phyloP scores from a whole-genome alignment of 108 stramenopile genomes.

The Fragilariopsis cylindrus region DNA sequence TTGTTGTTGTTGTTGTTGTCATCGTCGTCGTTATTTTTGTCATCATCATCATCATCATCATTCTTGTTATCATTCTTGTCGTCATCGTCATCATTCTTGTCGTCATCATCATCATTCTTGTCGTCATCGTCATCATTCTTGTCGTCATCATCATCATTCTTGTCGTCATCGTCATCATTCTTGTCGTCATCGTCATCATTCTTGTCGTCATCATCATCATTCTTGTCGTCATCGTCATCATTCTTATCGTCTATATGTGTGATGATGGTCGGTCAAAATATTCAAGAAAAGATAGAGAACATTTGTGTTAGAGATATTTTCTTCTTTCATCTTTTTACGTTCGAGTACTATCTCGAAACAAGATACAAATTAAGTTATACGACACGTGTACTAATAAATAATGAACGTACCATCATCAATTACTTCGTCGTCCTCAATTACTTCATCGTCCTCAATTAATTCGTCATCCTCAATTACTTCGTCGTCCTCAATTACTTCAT shows the following conservation, averaged over 20 bases:
- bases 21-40: neutral
- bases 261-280: neutral
- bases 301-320: neutral
- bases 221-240: neutral
- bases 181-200: neutral
- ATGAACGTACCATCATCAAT: too few species aligned
- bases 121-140: neutral
- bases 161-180: neutral
- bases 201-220: neutral
- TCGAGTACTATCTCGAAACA: too few species aligned
- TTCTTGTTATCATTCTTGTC: neutral
- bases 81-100: neutral
- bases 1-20: neutral
- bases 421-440: too few species aligned
- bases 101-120: neutral
- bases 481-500: too few species aligned
- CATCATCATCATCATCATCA: neutral
- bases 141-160: neutral
- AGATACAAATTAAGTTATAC: too few species aligned
- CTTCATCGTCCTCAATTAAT: too few species aligned
- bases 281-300: neutral
- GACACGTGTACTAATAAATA: too few species aligned
- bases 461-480: too few species aligned
- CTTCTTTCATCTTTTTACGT: neutral
- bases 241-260: neutral